These are phyloP conservation scores for Hyaloscypha finlandica DNA, from an alignment of 495 filamentous ascomycete genomes.

Conservation along the genomic window DNA sequence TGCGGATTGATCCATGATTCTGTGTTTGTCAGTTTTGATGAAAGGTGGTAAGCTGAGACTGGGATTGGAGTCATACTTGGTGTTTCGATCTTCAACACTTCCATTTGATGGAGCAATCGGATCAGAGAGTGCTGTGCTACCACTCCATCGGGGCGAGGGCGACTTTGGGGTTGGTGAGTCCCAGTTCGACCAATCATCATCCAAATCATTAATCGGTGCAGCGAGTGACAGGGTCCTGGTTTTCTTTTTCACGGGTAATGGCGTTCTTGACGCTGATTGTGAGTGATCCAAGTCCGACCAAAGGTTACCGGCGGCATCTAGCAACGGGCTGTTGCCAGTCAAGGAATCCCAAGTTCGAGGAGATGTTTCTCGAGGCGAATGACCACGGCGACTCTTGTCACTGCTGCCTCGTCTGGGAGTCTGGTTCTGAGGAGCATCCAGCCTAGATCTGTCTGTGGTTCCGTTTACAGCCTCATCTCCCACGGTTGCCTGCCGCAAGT, in stretches of 20 bases:
- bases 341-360: conserved; percentile 31
- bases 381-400: conserved; percentile 42
- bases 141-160: conserved; percentile 50
- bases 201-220: conserved; percentile 50
- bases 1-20: conserved; percentile 42
- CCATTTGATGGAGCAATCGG: conserved; percentile 49
- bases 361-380: conserved; percentile 35
- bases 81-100: conserved; percentile 52
- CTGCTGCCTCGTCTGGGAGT: conserved; percentile 35
- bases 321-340: conserved; percentile 41
- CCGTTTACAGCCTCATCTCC: conserved; percentile 83
- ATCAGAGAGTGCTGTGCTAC: conserved; percentile 39
- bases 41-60: conserved; percentile 11
- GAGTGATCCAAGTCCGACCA: conserved; percentile 24
- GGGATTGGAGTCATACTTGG: conserved; percentile 47
- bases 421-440: conserved; percentile 36
- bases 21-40: conserved; percentile 29
- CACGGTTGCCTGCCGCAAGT: conserved; percentile 90
- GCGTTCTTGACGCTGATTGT: conserved; percentile 1
- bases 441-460: conserved; percentile 43
- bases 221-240: conserved; percentile 36
- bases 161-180: conserved; percentile 57
- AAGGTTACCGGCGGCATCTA: conserved; percentile 32
- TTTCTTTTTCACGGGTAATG: conserved; percentile 1
- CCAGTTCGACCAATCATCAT: conserved; percentile 75